Evolutionary conservation across 106 monocot species (phyloP).

Genomic region (Dioscorea alata): DNA sequence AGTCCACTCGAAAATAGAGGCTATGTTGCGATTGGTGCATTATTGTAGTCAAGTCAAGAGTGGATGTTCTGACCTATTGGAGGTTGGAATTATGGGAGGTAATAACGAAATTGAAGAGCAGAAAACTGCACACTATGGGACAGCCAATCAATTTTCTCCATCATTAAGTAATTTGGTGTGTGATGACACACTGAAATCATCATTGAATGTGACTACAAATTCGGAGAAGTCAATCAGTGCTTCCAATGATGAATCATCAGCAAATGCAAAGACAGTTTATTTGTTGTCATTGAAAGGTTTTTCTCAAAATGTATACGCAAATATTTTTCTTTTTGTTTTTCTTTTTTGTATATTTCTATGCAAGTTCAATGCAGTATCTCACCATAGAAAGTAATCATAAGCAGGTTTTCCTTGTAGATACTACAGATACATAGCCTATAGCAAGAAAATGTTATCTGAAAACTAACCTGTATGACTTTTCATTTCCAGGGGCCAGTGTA

Average conservation of each 20-base stretch:
- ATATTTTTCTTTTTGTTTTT: not conserved
- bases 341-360: not conserved
- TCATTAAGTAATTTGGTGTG: slow-evolving; percentile 1
- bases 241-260: slow-evolving; percentile 27
- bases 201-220: slow-evolving; percentile 24
- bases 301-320: not conserved
- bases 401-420: too few relatives aligned
- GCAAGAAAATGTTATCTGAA: too few relatives aligned
- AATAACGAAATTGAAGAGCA: slow-evolving; percentile 9
- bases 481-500: slow-evolving; percentile 59
- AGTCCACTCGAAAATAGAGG: slow-evolving; percentile 78
- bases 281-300: slow-evolving; percentile 75
- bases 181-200: slow-evolving; percentile 37
- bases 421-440: too few relatives aligned
- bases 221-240: slow-evolving; percentile 26
- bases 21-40: slow-evolving; percentile 59
- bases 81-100: slow-evolving; percentile 10
- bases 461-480: not conserved
- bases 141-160: slow-evolving; percentile 1
- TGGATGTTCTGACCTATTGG: slow-evolving; percentile 2
- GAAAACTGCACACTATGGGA: slow-evolving; percentile 1
- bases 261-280: slow-evolving; percentile 30
- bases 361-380: too few relatives aligned
- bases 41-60: slow-evolving; percentile 17
- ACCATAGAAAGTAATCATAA: too few relatives aligned